Percentiles rank a stretch among this genome's conserved stretches.
These are phyloP conservation scores for Xylaria hypoxylon DNA, from an alignment of 2,329 filamentous ascomycete species.

Conservation along the genomic window DNA sequence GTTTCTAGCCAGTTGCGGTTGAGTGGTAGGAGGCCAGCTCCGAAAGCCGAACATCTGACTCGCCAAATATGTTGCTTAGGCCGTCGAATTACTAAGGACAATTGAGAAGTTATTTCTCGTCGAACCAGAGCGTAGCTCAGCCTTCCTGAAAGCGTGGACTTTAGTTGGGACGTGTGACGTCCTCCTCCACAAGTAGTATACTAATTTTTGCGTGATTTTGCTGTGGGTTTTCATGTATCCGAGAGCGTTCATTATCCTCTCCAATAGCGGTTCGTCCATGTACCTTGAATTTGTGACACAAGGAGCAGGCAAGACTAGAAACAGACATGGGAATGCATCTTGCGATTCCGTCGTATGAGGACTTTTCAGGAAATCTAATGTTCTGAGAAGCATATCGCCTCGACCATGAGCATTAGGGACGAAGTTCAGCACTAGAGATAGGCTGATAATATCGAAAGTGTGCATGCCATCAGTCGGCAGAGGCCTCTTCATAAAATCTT, in stretches of 20 bases:
- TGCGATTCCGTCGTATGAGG: slow-evolving; percentile 46
- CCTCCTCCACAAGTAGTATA: slow-evolving; percentile 87
- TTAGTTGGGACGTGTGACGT: slow-evolving; percentile 41
- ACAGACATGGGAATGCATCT: slow-evolving; percentile 74
- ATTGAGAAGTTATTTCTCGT: slow-evolving; percentile 93
- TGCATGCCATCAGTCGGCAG: slow-evolving; percentile 72
- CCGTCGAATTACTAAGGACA: slow-evolving; percentile 62
- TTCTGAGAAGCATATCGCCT: slow-evolving; percentile 87
- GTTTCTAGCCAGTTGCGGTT: slow-evolving; percentile 2
- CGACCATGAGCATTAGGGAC: slow-evolving; percentile 80
- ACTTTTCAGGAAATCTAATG: slow-evolving; percentile 73
- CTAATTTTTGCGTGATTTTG: slow-evolving; percentile 84
- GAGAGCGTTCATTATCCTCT: slow-evolving; percentile 78
- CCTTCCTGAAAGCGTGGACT: slow-evolving; percentile 70
- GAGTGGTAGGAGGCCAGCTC: slow-evolving; percentile 6
- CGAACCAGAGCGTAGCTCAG: slow-evolving; percentile 78
- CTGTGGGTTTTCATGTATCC: slow-evolving; percentile 75
- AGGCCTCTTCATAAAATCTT: slow-evolving; percentile 93
- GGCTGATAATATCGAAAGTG: slow-evolving; percentile 87
- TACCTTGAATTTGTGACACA: slow-evolving; percentile 94
- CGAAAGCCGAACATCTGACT: slow-evolving; percentile 20
- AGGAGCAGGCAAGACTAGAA: slow-evolving; percentile 88
- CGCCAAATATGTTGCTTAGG: slow-evolving; percentile 28
- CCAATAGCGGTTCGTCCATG: slow-evolving; percentile 76
- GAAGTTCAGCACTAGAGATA: slow-evolving; percentile 94